phyloP scores from a whole-genome alignment of 2,329 filamentous ascomycete genomes.

The Alternaria arbusti region DNA sequence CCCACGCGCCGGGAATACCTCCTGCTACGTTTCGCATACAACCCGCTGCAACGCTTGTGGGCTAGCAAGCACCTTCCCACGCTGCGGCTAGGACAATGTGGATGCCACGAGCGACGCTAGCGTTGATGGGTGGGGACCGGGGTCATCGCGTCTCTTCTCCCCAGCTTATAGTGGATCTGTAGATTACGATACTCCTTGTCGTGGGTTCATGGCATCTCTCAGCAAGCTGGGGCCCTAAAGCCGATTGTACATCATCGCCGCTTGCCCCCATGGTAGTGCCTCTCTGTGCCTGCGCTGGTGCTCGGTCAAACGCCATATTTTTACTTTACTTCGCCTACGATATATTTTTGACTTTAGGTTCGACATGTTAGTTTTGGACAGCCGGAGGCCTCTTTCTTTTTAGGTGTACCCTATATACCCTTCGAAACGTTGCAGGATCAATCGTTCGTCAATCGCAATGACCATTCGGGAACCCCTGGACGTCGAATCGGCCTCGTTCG shows the following conservation, averaged over 20 bases:
- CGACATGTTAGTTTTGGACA: slow-evolving; percentile 26
- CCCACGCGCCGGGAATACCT: background rate
- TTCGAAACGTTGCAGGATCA: background rate
- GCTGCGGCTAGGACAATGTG: background rate
- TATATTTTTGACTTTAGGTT: slow-evolving; percentile 5
- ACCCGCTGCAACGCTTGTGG: background rate
- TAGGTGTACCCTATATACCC: slow-evolving; percentile 17
- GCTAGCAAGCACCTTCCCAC: slow-evolving; percentile 4
- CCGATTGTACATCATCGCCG: slow-evolving; percentile 32
- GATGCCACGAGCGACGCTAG: slow-evolving; percentile 11
- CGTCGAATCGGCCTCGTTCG: slow-evolving; percentile 36
- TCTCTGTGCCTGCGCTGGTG: slow-evolving; percentile 1
- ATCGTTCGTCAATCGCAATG: slow-evolving; percentile 23
- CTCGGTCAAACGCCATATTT: slow-evolving; percentile 3
- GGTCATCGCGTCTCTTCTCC: background rate
- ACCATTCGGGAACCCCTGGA: slow-evolving; percentile 27
- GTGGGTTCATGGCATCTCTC: slow-evolving; percentile 10
- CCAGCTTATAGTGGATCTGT: slow-evolving; percentile 20
- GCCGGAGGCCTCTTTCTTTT: slow-evolving; percentile 14
- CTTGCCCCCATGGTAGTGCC: slow-evolving; percentile 16
- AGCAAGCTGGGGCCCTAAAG: slow-evolving; percentile 10
- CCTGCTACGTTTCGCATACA: slow-evolving; percentile 5
- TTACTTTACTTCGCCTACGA: slow-evolving; percentile 1
- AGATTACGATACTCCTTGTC: slow-evolving; percentile 14
- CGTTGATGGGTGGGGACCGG: slow-evolving; percentile 14